These are phyloP conservation scores for Pisolithus sp. DNA, from an alignment of 768 basidiomycete genomes.

Conservation along the genomic window DNA sequence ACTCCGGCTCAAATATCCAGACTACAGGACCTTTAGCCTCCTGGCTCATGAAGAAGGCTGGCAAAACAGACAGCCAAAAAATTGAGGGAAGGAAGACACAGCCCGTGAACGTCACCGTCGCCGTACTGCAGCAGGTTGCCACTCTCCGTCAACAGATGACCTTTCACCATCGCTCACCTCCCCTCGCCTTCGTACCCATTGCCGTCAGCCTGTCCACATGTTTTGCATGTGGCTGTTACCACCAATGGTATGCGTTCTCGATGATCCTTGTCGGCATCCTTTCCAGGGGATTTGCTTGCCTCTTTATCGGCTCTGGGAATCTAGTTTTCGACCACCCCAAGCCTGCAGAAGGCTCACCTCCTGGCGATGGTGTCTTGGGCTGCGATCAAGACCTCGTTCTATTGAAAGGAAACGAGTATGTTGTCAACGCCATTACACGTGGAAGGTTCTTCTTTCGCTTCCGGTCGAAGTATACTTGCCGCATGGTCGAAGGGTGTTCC, in stretches of 20 bases:
- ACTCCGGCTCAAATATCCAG: constrained; percentile 13
- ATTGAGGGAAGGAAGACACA: constrained; percentile 6
- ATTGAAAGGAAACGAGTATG: neutral
- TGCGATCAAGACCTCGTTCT: no score
- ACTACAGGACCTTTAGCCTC: constrained; percentile 16
- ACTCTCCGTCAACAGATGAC: neutral
- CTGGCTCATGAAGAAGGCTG: constrained; percentile 9
- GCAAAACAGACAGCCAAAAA: neutral
- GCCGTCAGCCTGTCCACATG: constrained; percentile 1
- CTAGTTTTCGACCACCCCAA: constrained; percentile 1
- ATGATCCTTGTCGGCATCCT: constrained; percentile 16
- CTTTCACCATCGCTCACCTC: constrained; percentile 8
- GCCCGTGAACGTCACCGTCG: constrained; percentile 11
- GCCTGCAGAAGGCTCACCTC: no score
- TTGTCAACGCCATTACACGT: neutral
- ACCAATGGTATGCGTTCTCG: no score
- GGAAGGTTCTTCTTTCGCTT: neutral
- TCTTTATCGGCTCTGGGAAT: constrained; percentile 17
- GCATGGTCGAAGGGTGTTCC: no score
- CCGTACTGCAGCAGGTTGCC: constrained; percentile 4
- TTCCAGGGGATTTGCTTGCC: constrained; percentile 22
- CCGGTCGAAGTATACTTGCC: neutral
- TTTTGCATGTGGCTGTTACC: constrained; percentile 8
- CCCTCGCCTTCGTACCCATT: neutral
- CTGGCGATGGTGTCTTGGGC: no score